Evolutionary conservation across 805 yeast species (phyloP).

Genomic region (Zygosaccharomyces gambellarensis): DNA sequence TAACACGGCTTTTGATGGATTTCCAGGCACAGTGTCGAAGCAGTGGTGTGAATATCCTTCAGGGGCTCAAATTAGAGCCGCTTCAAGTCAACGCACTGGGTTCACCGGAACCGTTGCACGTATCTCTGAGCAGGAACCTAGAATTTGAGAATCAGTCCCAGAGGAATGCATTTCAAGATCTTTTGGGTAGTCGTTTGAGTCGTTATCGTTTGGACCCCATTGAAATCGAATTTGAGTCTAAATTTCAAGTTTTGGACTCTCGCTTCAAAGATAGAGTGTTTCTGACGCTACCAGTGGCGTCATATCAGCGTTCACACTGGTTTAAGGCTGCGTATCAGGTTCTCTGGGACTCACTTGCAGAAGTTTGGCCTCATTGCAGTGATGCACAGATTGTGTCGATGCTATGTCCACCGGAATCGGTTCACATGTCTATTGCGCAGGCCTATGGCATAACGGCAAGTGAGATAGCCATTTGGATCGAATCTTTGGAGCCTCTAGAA

Average conservation of each 20-base stretch:
- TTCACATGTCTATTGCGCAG: conserved; percentile 14
- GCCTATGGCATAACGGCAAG: conserved; percentile 1
- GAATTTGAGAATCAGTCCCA: conserved; percentile 9
- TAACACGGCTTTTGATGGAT: conserved; percentile 11
- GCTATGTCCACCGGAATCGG: conserved; percentile 6
- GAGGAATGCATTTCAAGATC: conserved; percentile 12
- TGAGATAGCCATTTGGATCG: neutral
- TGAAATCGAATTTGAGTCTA: conserved; percentile 7
- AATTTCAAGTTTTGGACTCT: conserved; percentile 8
- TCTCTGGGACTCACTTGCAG: conserved; percentile 6
- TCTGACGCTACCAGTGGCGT: conserved; percentile 9
- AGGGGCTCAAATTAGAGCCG: conserved; percentile 20
- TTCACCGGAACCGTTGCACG: conserved; percentile 27
- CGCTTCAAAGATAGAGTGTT: conserved; percentile 8
- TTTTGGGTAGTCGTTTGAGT: conserved; percentile 1
- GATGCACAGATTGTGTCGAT: conserved; percentile 4
- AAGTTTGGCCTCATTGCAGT: conserved; percentile 6
- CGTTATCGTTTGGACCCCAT: conserved; percentile 2
- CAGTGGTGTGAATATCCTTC: neutral
- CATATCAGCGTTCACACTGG: conserved; percentile 5
- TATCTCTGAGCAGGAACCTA: conserved; percentile 22
- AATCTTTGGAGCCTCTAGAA: neutral
- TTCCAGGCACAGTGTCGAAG: conserved; percentile 10
- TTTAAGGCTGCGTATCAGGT: conserved; percentile 2
- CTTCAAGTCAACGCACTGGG: conserved; percentile 24